phyloP scores from a whole-genome alignment of 495 filamentous ascomycete genomes.

The Pyronema domesticum region DNA sequence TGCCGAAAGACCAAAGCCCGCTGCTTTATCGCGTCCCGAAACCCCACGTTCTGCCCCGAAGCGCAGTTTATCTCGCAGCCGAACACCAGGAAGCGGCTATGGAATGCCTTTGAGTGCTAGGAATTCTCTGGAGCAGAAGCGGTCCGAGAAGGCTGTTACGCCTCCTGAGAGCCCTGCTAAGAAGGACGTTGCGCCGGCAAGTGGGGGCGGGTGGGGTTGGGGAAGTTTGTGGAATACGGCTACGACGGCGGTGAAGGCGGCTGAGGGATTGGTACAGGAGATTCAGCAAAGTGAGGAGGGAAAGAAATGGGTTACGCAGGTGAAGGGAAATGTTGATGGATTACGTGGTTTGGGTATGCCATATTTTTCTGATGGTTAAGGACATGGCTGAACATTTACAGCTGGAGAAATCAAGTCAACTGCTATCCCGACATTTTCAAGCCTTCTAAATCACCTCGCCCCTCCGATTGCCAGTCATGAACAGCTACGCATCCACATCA shows the following conservation, averaged over 20 bases:
- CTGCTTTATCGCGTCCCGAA: conserved; percentile 47
- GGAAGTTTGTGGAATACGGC: conserved; percentile 61
- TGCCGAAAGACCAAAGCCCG: conserved; percentile 39
- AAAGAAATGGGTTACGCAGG: conserved; percentile 85
- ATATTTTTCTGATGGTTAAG: not conserved
- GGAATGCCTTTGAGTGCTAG: conserved; percentile 13
- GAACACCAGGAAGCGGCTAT: conserved; percentile 20
- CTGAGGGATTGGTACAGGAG: conserved; percentile 82
- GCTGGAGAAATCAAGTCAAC: conserved; percentile 78
- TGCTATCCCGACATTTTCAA: conserved; percentile 86
- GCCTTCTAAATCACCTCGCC: conserved; percentile 81
- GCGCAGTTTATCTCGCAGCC: conserved; percentile 14
- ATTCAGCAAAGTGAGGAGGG: conserved; percentile 94
- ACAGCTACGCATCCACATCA: conserved; percentile 92
- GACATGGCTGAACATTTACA: conserved; percentile 25
- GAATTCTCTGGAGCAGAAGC: conserved; percentile 22
- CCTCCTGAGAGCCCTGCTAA: conserved; percentile 35
- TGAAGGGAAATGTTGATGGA: conserved; percentile 76
- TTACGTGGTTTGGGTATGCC: conserved; percentile 58
- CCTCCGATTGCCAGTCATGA: conserved; percentile 96
- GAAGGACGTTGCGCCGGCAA: conserved; percentile 19
- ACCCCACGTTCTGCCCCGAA: conserved; percentile 53
- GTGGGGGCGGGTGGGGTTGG: conserved; percentile 67
- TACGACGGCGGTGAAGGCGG: conserved; percentile 77
- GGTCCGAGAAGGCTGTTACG: conserved; percentile 12